phyloP scores from a whole-genome alignment of 2,329 filamentous ascomycete genomes.

The Colletotrichum shisoi region DNA sequence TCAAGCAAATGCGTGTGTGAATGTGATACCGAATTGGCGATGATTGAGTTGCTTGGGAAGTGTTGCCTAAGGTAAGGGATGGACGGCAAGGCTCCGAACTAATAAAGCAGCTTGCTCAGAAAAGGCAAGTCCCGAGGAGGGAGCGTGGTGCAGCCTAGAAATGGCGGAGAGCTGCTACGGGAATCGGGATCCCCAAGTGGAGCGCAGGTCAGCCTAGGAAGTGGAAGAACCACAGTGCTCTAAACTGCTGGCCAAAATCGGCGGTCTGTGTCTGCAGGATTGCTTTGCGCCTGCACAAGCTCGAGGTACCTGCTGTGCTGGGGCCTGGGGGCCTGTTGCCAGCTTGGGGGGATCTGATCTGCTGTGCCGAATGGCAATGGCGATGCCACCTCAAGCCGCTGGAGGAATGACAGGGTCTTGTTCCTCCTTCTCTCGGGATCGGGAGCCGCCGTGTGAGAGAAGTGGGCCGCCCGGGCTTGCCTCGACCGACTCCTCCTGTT shows the following conservation, averaged over 20 bases:
- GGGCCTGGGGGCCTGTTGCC: slow-evolving; percentile 14
- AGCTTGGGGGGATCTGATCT: background rate
- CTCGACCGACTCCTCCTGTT: slow-evolving; percentile 14
- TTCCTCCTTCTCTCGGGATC: slow-evolving; percentile 16
- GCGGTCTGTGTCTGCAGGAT: slow-evolving; percentile 6
- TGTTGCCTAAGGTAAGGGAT: slow-evolving; percentile 37
- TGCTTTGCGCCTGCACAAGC: slow-evolving; percentile 12
- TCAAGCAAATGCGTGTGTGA: slow-evolving; percentile 12
- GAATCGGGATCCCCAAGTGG: slow-evolving; percentile 28
- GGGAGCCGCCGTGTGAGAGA: slow-evolving; percentile 21
- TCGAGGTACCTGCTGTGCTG: slow-evolving; percentile 2
- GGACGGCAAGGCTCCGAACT: slow-evolving; percentile 30
- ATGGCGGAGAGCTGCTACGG: slow-evolving; percentile 33
- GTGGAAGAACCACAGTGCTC: slow-evolving; percentile 17
- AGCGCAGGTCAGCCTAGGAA: slow-evolving; percentile 23
- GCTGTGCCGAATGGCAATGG: slow-evolving; percentile 1
- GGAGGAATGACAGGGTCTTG: slow-evolving; percentile 16
- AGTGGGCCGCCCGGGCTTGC: slow-evolving; percentile 22
- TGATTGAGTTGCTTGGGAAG: slow-evolving; percentile 16
- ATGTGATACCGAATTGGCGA: slow-evolving; percentile 27
- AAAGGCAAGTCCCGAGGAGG: slow-evolving; percentile 29
- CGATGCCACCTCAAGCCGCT: slow-evolving; percentile 12
- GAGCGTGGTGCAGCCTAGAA: slow-evolving; percentile 36
- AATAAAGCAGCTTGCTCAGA: slow-evolving; percentile 34
- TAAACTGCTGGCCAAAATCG: background rate